phyloP scores from a whole-genome alignment of 129 eudicot species.

The Helichrysum umbraculigerum region DNA sequence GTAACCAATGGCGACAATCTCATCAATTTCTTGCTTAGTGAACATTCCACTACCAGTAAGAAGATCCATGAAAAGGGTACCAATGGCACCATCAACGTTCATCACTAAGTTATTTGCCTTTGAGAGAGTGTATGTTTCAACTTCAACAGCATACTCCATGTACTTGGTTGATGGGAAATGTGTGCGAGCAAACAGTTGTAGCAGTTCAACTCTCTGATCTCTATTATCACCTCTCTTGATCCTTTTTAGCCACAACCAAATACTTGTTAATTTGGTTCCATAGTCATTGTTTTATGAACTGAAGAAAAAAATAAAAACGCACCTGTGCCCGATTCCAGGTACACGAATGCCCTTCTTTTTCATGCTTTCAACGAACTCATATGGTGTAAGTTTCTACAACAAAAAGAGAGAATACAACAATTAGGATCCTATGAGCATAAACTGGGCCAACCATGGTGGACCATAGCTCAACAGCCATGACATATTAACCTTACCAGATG shows the following conservation, averaged over 20 bases:
- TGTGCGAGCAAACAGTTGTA: constrained; percentile 81
- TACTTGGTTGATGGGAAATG: constrained; percentile 92
- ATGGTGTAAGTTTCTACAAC: constrained; percentile 76
- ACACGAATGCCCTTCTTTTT: constrained; percentile 98
- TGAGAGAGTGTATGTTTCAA: constrained; percentile 91
- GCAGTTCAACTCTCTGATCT: constrained; percentile 92
- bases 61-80: constrained; percentile 96
- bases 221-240: constrained; percentile 97
- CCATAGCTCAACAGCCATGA: background rate
- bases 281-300: background rate
- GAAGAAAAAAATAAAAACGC: background rate
- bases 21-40: constrained; percentile 92
- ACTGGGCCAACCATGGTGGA: background rate
- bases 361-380: constrained; percentile 97
- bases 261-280: background rate
- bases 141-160: constrained; percentile 98
- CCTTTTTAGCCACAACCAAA: constrained; percentile 38
- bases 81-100: constrained; percentile 98
- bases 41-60: constrained; percentile 97
- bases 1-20: constrained; percentile 90
- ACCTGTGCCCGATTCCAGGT: constrained; percentile 99
- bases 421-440: constrained; percentile 7
- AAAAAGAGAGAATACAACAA: constrained; percentile 16
- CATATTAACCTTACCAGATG: background rate
- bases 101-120: constrained; percentile 92